A percentile compares a stretch with the other conserved stretches of the same genome.
Conservation (phyloP, 2,329 filamentous ascomycete species). For the Ascochyta koolunga region DNA sequence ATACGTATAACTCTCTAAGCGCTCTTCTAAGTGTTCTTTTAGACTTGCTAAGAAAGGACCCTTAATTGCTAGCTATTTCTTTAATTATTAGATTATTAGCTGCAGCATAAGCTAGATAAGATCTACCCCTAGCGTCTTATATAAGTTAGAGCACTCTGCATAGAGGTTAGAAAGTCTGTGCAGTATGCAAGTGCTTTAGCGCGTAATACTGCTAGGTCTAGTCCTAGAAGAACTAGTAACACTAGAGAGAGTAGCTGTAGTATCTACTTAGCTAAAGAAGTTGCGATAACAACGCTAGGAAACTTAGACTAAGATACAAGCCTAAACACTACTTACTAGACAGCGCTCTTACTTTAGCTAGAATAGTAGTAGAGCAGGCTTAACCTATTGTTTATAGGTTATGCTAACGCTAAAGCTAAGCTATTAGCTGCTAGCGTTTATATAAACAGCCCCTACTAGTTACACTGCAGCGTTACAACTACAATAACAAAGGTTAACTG, state of each 20-base stretch:
- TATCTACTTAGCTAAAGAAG: slow-evolving; percentile 9
- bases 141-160: background rate
- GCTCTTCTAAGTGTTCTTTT: background rate
- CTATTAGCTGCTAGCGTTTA: slow-evolving; percentile 3
- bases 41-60: background rate
- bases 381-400: background rate
- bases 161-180: background rate
- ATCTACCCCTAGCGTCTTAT: background rate
- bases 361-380: slow-evolving; percentile 1
- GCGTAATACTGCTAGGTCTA: background rate
- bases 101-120: background rate
- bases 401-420: background rate
- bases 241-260: slow-evolving; percentile 5
- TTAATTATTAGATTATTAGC: background rate
- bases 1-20: slow-evolving; percentile 3
- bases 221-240: slow-evolving; percentile 3
- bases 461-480: slow-evolving; percentile 6
- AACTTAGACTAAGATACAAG: slow-evolving; percentile 3
- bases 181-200: background rate
- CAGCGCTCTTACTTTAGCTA: slow-evolving; percentile 2
- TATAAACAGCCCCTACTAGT: slow-evolving; percentile 1
- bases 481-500: background rate
- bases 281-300: slow-evolving; percentile 1
- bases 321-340: slow-evolving; percentile 8
- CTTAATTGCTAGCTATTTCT: background rate